Evolutionary conservation across 352 stramenopile genomes (phyloP), one percentile per base, ranked within the genome.

Genomic region (Elongisporangium senticosum): DNA sequence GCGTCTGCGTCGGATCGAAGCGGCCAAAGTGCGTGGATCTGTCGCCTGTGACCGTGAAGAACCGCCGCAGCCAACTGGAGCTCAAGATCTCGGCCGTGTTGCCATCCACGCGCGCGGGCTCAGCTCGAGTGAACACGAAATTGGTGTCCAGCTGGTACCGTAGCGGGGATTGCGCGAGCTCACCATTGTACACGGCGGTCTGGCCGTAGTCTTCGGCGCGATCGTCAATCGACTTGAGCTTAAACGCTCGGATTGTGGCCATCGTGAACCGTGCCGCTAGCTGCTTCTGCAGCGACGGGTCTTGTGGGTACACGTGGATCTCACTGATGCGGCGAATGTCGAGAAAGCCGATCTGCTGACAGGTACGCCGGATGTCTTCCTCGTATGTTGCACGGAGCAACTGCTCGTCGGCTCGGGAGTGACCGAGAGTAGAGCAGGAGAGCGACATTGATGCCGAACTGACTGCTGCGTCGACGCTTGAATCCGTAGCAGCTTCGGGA

Each of bases 151-250:
- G 64, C 17, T 55, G 61, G 33, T 74, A 83, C 7, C 23, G 62
- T 28, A n/a, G 28, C 7, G 15, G 52, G 10, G 19, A 26, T 40
- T 51, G 17, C 4, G 49, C 19, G 33, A 39, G n/a, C 40, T 58
- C 37, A 11, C 72, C 72, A 2, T 67, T 64, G 50, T 74, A 87
- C 56, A 71, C 59, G 8, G 76, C 79, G 2, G 55, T 63, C 39
- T 89, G 71, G 10, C 79, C 79, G 37, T 89, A 89, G 67, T 89
- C 65, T 55, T 89, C 79, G 0, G 50, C n/a, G 6, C 68, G 60
- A 4, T 75, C 56, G 33, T 89, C 79, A 0, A 75, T 22, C 49
- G 74, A 53, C 26, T 71, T 54, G 0, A 85, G 53, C 57, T 78
- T 78, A 55, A 85, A 88, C 7, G 69, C 48, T 0, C 64, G 72